Percentiles rank a stretch among this genome's conserved stretches.
Evolutionary conservation across 139 green algal genomes (phyloP).

Genomic region (Chlamydomonas sphaeroides): DNA sequence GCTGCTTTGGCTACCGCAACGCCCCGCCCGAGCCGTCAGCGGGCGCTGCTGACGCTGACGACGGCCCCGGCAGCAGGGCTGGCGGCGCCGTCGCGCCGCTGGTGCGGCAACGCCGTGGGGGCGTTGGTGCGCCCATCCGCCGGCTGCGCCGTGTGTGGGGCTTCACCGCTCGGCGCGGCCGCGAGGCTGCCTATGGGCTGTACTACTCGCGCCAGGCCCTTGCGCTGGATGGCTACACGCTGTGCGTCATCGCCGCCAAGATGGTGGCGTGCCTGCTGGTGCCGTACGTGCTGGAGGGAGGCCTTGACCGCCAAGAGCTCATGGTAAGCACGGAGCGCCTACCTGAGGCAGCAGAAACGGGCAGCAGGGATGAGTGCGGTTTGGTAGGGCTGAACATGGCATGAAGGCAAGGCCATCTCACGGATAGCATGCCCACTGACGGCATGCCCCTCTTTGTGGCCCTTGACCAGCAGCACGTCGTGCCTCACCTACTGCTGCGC

Average conservation of each 20-base stretch:
- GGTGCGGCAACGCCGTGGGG: too few relatives aligned
- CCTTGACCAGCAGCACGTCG: neutral
- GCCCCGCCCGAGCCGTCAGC: too few relatives aligned
- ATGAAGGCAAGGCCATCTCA: neutral
- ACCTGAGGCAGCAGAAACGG: too few relatives aligned
- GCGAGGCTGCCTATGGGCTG: constrained; percentile 12
- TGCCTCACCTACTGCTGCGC: constrained; percentile 17
- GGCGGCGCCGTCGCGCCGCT: too few relatives aligned
- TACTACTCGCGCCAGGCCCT: constrained; percentile 36
- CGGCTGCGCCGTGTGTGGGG: neutral
- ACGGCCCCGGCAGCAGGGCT: too few relatives aligned
- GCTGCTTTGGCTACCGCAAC: constrained; percentile 22
- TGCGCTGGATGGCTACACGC: constrained; percentile 32
- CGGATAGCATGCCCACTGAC: neutral
- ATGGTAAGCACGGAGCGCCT: too few relatives aligned
- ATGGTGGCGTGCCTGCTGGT: constrained; percentile 11
- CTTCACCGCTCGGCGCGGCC: neutral
- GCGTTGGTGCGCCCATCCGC: too few relatives aligned
- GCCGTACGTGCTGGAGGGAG: neutral
- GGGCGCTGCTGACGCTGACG: too few relatives aligned
- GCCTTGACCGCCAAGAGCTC: constrained; percentile 8
- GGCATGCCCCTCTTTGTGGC: too few relatives aligned
- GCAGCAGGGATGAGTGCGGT: too few relatives aligned
- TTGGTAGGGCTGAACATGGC: too few relatives aligned
- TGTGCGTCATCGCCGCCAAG: constrained; percentile 24